Conservation (phyloP, 2,329 filamentous ascomycete genomes). For the Trichoderma koningiopsis region DNA sequence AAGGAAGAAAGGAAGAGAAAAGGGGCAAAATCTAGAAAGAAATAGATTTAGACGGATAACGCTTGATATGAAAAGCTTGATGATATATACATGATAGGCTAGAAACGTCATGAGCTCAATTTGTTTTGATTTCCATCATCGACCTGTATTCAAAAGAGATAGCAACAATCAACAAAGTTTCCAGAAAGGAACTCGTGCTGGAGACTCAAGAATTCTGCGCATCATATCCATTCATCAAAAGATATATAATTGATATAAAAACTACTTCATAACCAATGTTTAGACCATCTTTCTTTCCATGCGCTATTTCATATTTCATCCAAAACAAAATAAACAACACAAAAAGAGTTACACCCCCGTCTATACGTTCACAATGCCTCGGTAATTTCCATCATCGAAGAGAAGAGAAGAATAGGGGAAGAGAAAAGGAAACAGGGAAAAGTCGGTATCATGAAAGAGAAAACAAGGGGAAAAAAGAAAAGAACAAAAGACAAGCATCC, state of each 20-base stretch:
- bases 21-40: neutral
- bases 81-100: neutral
- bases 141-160: too few relatives aligned
- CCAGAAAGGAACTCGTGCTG: neutral
- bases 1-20: neutral
- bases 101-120: neutral
- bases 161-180: too few relatives aligned
- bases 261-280: constrained; percentile 19
- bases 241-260: neutral
- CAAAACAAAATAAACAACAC: neutral
- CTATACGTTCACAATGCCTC: constrained; percentile 16
- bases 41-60: neutral
- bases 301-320: neutral
- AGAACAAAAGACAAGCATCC: neutral
- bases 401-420: neutral
- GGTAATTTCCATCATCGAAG: constrained; percentile 9
- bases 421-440: neutral
- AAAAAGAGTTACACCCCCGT: neutral
- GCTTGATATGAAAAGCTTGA: neutral
- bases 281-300: neutral
- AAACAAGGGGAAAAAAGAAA: neutral
- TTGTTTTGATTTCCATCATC: too few relatives aligned
- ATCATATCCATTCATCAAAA: constrained; percentile 21
- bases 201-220: neutral
- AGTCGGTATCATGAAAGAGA: constrained; percentile 5